Evolutionary conservation across 257 asterid species (phyloP), one percentile per base, ranked within the genome.

Genomic region (Nyctanthes arbortristis): DNA sequence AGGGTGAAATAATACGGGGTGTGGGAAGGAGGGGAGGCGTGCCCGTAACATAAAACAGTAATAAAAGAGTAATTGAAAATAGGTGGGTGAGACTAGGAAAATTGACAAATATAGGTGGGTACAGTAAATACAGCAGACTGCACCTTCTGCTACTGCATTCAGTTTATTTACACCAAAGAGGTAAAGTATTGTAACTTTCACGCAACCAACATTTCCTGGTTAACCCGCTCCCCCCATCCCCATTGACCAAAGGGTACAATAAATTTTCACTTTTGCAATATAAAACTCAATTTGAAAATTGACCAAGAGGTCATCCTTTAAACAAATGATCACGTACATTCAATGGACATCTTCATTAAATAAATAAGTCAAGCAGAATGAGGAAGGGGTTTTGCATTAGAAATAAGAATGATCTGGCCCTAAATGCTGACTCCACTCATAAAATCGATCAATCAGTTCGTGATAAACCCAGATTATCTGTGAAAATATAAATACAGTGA

Each of bases 21-120:
- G 57, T 20, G 14, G 28, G 28, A 27, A 12, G 10, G 40, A n/a
- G 11, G 13, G 2, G 5, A 52, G 59, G 59, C 24, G 13, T 18
- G 59, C 30, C 59, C 59, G 59, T 52, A 52, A 52, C 57, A 22
- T 6, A 35, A n/a, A n/a, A n/a, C n/a, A n/a, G n/a, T n/a, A n/a
- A n/a, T n/a, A n/a, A n/a, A n/a, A 20, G 10, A 5, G 7, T 35
- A 47, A 8, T 37, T 69, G 31, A 47, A 5, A 60, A 29, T n/a
- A 13, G 18, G 68, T 32, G 37, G 37, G 57, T 34, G 77, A 31
- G 68, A 59, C 77, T 73, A 84, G 45, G 66, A 80, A 80, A 77
- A 84, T 86, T 82, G 91, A 84, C 83, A 81, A 84, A 79, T 72
- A 73, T 77, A 78, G 84, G 82, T 76, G 79, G 70, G 57, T 78